Evolutionary conservation across 176 grass and related monocot genomes (phyloP), one percentile per base, ranked within the genome.

Genomic region (Ensete ventricosum): DNA sequence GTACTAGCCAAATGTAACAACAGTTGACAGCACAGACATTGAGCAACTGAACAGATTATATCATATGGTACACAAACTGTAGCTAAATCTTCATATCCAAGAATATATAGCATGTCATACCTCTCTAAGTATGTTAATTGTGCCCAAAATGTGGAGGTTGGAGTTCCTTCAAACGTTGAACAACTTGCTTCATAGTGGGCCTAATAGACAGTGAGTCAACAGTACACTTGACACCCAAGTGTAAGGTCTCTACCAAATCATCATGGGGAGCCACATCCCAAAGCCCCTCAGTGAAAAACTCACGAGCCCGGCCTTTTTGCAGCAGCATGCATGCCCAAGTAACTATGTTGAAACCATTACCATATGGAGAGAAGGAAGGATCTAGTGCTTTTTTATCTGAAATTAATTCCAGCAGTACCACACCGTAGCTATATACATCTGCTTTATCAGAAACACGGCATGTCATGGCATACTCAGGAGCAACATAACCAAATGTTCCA

Each of bases 311-410:
- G 3, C 92, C 92, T 67, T 96, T 92, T 62, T 92, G 80, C 77
- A 96, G 77, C 55, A 96, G 87, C 92, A 96, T 96, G 71, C 86
- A 89, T 75, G 92, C 92, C 92, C 92, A 96, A 7, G 89, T 85
- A 79, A 96, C 92, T 75, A 96, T 96, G 76, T 96, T 96, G 84
- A 96, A 96, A 62, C 92, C 92, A 80, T 96, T 96, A n/a, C 92
- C 92, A 64, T 96, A 96, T 29, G 93, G 92, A 85, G 92, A 96
- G 79, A 96, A 96, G 14, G 92, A 96, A 23, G 92, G 92, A 77
- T 96, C 92, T 82, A 96, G 60, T 66, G 88, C 89, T 70, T 96
- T 96, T 50, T 96, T 96, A 80, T 96, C 86, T 57, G 92, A 96
- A 53, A 96, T 91, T 64, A 96, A 79, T 81, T 96, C 92, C 81